Evolutionary conservation across 805 yeast species (phyloP).

Genomic region (Soucietia sequanensis): DNA sequence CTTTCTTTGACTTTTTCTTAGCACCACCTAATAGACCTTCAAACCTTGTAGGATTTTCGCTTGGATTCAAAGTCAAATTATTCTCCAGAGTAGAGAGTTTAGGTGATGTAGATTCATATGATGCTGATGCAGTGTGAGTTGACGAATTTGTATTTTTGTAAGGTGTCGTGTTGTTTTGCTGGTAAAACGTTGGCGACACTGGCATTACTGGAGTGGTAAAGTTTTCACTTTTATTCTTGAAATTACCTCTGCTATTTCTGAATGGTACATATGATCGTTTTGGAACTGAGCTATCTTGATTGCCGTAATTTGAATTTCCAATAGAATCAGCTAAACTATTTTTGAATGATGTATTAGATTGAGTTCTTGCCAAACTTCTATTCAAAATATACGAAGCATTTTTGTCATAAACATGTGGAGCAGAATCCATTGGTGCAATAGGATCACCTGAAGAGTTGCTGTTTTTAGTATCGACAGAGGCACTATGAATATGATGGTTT

Average conservation of each 20-base stretch:
- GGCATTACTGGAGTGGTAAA: slow-evolving; percentile 23
- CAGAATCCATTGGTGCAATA: slow-evolving; percentile 60
- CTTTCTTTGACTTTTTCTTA: slow-evolving; percentile 21
- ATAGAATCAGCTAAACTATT: slow-evolving; percentile 69
- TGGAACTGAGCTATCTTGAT: slow-evolving; percentile 9
- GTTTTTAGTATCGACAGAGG: slow-evolving; percentile 62
- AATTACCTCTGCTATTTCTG: slow-evolving; percentile 27
- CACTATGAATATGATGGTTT: slow-evolving; percentile 42
- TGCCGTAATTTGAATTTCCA: slow-evolving; percentile 17
- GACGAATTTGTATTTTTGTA: slow-evolving; percentile 11
- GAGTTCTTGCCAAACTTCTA: slow-evolving; percentile 68
- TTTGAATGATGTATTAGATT: slow-evolving; percentile 76
- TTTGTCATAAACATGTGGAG: slow-evolving; percentile 76
- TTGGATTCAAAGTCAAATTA: too few species aligned
- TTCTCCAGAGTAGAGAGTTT: slow-evolving; percentile 2
- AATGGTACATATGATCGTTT: slow-evolving; percentile 44
- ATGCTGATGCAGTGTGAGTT: slow-evolving; percentile 5
- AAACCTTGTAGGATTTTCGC: slow-evolving; percentile 21
- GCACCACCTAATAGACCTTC: slow-evolving; percentile 25
- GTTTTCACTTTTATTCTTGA: slow-evolving; percentile 16
- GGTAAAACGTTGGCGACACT: slow-evolving; percentile 20
- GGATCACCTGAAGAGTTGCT: slow-evolving; percentile 37
- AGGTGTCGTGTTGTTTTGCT: slow-evolving; percentile 10
- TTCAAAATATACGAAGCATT: slow-evolving; percentile 75
- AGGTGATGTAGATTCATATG: slow-evolving; percentile 3